These are phyloP conservation scores for Pseudopithomyces maydicus DNA, from an alignment of 2,329 filamentous ascomycete genomes.

Conservation along the genomic window DNA sequence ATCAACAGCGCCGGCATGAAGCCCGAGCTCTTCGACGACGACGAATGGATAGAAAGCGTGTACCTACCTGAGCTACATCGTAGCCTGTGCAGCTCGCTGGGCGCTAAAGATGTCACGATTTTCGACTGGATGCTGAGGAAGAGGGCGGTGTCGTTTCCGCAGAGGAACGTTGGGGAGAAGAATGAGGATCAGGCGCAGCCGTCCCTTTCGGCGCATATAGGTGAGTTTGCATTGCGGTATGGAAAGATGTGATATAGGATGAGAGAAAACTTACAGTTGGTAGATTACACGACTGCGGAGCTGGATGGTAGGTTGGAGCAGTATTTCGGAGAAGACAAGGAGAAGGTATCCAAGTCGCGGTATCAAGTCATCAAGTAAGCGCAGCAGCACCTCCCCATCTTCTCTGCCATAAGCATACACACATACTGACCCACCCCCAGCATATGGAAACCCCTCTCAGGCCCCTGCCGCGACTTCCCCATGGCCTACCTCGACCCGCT, in stretches of 20 bases:
- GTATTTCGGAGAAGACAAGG: slow-evolving; percentile 11
- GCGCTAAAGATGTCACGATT: slow-evolving; percentile 11
- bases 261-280: not conserved
- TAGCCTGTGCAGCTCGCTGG: slow-evolving; percentile 2
- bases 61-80: slow-evolving; percentile 13
- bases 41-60: slow-evolving; percentile 10
- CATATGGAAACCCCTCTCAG: slow-evolving; percentile 15
- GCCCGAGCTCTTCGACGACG: slow-evolving; percentile 12
- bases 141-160: slow-evolving; percentile 10
- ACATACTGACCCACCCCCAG: not conserved
- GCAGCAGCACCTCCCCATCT: too few relatives aligned
- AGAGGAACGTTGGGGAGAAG: slow-evolving; percentile 6
- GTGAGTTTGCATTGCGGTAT: not conserved
- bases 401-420: not conserved
- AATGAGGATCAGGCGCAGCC: slow-evolving; percentile 12
- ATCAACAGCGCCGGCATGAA: slow-evolving; percentile 8
- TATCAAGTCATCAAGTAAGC: slow-evolving; percentile 18
- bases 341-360: slow-evolving; percentile 4
- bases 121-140: slow-evolving; percentile 19
- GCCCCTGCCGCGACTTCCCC: slow-evolving; percentile 14
- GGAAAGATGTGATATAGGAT: not conserved
- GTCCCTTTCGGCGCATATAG: slow-evolving; percentile 13
- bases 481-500: slow-evolving; percentile 14
- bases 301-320: slow-evolving; percentile 10
- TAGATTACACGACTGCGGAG: slow-evolving; percentile 14